phyloP scores from a whole-genome alignment of 2,329 filamentous ascomycete species.

The Diplodia sapinea region DNA sequence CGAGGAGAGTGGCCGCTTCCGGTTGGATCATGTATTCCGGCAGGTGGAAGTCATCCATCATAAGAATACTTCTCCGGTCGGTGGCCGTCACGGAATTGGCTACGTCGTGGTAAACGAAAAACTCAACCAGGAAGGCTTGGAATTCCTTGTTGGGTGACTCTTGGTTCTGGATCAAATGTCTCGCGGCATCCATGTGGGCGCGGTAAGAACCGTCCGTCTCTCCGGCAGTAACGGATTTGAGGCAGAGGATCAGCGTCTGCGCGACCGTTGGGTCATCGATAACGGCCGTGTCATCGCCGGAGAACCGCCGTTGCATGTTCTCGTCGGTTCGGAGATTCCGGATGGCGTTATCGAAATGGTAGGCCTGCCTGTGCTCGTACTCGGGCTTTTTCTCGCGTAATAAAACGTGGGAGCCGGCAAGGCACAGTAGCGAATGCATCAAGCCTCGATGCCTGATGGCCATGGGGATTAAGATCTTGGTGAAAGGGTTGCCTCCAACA shows the following conservation, averaged over 20 bases:
- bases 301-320: constrained; percentile 37
- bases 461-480: constrained; percentile 81
- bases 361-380: constrained; percentile 60
- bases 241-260: constrained; percentile 63
- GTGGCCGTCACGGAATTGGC: constrained; percentile 63
- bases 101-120: constrained; percentile 82
- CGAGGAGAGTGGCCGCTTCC: constrained; percentile 68
- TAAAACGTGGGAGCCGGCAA: constrained; percentile 78
- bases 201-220: constrained; percentile 73
- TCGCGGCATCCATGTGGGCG: constrained; percentile 78
- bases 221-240: constrained; percentile 65
- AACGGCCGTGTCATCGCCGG: constrained; percentile 49
- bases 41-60: constrained; percentile 59
- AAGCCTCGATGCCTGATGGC: constrained; percentile 79
- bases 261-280: constrained; percentile 66
- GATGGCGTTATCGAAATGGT: constrained; percentile 58
- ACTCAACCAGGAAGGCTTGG: constrained; percentile 72
- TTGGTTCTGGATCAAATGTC: constrained; percentile 68
- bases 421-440: constrained; percentile 87
- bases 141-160: constrained; percentile 71
- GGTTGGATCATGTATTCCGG: constrained; percentile 62
- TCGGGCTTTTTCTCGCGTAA: constrained; percentile 57
- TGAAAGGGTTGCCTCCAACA: constrained; percentile 77
- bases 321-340: constrained; percentile 47
- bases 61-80: constrained; percentile 59